A percentile compares a stretch with the other conserved stretches of the same genome.
These are phyloP conservation scores for Fagopyrum esculentum DNA, from an alignment of 148 eudicot genomes.

Conservation along the genomic window DNA sequence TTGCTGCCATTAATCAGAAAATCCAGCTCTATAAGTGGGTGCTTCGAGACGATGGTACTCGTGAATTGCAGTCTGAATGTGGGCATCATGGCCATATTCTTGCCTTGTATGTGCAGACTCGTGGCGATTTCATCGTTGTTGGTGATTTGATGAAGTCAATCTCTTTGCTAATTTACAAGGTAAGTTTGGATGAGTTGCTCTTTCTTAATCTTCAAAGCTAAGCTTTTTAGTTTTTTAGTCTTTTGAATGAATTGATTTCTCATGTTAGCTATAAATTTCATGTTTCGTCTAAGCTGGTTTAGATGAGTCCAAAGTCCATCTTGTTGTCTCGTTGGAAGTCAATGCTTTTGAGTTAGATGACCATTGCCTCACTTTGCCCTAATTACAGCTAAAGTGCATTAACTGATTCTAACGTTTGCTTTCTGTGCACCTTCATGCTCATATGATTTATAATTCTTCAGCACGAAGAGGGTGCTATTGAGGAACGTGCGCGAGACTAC, in stretches of 20 bases:
- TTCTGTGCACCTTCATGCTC: neutral
- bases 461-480: conserved; percentile 99
- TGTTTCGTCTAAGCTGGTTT: neutral
- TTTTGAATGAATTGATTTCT: neutral
- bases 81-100: conserved; percentile 98
- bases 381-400: no score
- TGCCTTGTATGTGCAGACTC: conserved; percentile 92
- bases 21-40: conserved; percentile 94
- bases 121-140: conserved; percentile 94
- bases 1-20: conserved; percentile 96
- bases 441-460: conserved; percentile 17
- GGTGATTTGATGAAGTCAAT: conserved; percentile 98
- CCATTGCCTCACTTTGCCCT: no score
- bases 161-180: conserved; percentile 88
- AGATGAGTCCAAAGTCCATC: neutral
- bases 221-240: neutral
- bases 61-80: conserved; percentile 88
- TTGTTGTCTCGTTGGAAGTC: neutral
- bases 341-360: no score
- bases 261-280: neutral
- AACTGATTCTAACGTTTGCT: no score
- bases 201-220: neutral
- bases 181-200: conserved; percentile 12
- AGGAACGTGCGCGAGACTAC: conserved; percentile 98
- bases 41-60: conserved; percentile 92